Evolutionary conservation across 371 early-diverging fungal species (phyloP), one percentile per base, ranked within the genome.

Genomic region (Zychaea mexicana): DNA sequence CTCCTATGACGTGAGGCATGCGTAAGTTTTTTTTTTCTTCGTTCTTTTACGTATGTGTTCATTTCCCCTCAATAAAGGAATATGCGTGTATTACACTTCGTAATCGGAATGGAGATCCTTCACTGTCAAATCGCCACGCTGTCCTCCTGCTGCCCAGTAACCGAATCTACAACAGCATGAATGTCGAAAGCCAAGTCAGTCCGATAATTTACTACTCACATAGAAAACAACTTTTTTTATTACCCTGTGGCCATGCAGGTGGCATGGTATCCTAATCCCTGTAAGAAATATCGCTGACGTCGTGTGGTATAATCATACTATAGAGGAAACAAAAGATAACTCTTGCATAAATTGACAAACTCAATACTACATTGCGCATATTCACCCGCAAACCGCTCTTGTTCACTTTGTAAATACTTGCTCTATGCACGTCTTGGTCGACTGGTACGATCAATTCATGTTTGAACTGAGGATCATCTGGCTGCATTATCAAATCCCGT

Each of bases 131-230:
- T 98, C 95, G 24, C 92, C 89, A 52, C 93, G 83, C 65, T 93
- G 94, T 2, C 98, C 97, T 4, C 96, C 98, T 2, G 91, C 95
- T 0, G 94, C 96, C 32, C 95, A 78, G 65, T 91, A 94, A 0
- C 94, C 94, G 66, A 70, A 77, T 7, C 89, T 88, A 65, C 24
- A 42, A 12, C n/a, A n/a, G n/a, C n/a, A n/a, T n/a, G n/a, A 57
- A 31, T 2, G n/a, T n/a, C n/a, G n/a, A n/a, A n/a, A n/a, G n/a
- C n/a, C n/a, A n/a, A n/a, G n/a, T n/a, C n/a, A 47, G 6, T 8
- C 3, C 6, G 33, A 36, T 21, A 2, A 19, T 9, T n/a, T 12
- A 28, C 30, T 8, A 52, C 24, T 39, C n/a, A 12, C 24, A 31
- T 28, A 52, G 31, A 28, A 61, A 58, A 47, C 33, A 33, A 5